Conservation (phyloP, 306 rosid species). For the Comarum palustre region DNA sequence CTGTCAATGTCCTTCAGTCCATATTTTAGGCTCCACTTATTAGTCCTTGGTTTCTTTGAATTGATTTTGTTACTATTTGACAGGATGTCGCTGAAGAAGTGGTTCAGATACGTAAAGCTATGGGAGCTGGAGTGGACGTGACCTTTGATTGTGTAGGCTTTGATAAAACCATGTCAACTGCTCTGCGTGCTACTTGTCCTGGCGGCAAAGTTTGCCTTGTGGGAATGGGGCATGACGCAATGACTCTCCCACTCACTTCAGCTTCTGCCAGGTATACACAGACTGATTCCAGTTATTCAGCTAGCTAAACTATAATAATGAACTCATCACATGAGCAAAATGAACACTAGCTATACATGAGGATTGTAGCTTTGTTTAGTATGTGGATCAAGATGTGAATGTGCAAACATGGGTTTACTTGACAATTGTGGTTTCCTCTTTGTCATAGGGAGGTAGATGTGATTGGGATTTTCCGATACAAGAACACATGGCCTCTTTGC, state of each 20-base stretch:
- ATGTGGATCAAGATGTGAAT: background rate
- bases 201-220: constrained; percentile 92
- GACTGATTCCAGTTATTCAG: background rate
- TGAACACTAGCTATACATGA: background rate
- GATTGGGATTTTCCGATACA: constrained; percentile 77
- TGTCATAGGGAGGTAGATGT: constrained; percentile 77
- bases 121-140: constrained; percentile 57
- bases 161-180: constrained; percentile 81
- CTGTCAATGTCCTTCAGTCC: background rate
- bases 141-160: constrained; percentile 87
- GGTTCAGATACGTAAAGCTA: constrained; percentile 47
- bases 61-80: background rate
- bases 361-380: background rate
- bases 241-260: constrained; percentile 80
- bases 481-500: constrained; percentile 92
- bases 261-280: constrained; percentile 72
- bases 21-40: background rate
- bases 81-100: constrained; percentile 75
- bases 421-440: constrained; percentile 8
- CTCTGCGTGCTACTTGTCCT: constrained; percentile 60
- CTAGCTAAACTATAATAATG: background rate
- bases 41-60: background rate
- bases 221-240: constrained; percentile 74
- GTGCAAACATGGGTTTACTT: background rate
- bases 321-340: background rate